These are phyloP conservation scores for Tolypocladium paradoxum DNA, from an alignment of 2,329 filamentous ascomycete species.

Conservation along the genomic window DNA sequence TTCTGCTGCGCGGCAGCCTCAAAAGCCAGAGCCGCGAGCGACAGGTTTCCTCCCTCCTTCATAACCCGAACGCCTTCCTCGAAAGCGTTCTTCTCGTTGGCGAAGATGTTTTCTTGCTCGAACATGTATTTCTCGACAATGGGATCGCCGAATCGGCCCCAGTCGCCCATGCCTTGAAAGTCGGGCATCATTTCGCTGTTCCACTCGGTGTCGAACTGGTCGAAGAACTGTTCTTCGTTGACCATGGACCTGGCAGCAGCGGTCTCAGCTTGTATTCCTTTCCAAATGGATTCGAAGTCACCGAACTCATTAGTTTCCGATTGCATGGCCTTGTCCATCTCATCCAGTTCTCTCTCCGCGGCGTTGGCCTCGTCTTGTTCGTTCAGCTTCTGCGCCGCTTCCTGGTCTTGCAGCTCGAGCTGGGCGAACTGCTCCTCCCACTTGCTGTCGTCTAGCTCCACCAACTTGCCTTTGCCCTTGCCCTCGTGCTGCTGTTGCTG, in stretches of 20 bases:
- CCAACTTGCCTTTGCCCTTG: conserved; percentile 83
- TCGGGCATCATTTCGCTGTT: conserved; percentile 48
- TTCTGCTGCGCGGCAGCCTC: conserved; percentile 92
- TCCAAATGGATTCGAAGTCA: conserved; percentile 86
- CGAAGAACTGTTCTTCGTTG: conserved; percentile 49
- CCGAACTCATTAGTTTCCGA: conserved; percentile 68
- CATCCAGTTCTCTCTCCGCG: conserved; percentile 77
- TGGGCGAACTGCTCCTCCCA: conserved; percentile 97
- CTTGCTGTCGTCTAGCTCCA: conserved; percentile 85
- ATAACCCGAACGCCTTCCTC: conserved; percentile 90
- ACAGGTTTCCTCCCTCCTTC: conserved; percentile 86
- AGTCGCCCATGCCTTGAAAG: conserved; percentile 57
- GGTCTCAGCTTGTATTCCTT: conserved; percentile 68
- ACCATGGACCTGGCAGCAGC: conserved; percentile 61
- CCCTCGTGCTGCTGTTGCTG: conserved; percentile 38
- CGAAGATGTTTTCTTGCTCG: conserved; percentile 87
- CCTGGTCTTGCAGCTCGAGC: conserved; percentile 59
- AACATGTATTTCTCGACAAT: conserved; percentile 86
- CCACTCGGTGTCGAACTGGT: conserved; percentile 66
- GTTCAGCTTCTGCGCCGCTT: conserved; percentile 26
- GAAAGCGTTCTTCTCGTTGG: conserved; percentile 71
- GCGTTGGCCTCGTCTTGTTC: conserved; percentile 53
- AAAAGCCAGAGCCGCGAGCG: conserved; percentile 84
- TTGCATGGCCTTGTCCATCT: conserved; percentile 61
- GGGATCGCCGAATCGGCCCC: conserved; percentile 59